A percentile compares a stretch with the other conserved stretches of the same genome.
phyloP scores from a whole-genome alignment of 2,329 filamentous ascomycete species.

The Aureobasidium melanogenum region DNA sequence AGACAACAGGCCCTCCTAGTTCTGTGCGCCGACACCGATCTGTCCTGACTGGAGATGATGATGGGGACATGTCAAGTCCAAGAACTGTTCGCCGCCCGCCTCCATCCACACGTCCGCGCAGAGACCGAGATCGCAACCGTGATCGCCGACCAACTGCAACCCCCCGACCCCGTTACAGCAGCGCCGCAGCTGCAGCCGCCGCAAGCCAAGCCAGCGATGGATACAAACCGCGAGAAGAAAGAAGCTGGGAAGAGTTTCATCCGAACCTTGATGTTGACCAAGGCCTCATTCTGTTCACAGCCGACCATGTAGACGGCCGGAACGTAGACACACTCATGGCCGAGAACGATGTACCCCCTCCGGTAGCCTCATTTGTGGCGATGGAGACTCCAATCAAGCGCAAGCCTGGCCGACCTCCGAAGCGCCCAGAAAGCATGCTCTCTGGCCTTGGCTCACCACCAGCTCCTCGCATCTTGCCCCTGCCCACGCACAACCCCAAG shows the following conservation, averaged over 20 bases:
- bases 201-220: slow-evolving; percentile 86
- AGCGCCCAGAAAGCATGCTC: slow-evolving; percentile 52
- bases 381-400: slow-evolving; percentile 40
- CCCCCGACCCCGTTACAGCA: slow-evolving; percentile 64
- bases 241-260: slow-evolving; percentile 96
- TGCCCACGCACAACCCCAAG: slow-evolving; percentile 70
- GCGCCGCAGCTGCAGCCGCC: slow-evolving; percentile 79
- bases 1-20: slow-evolving; percentile 33
- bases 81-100: slow-evolving; percentile 14
- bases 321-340: background rate
- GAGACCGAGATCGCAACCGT: slow-evolving; percentile 33
- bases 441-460: slow-evolving; percentile 51
- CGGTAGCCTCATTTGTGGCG: slow-evolving; percentile 17
- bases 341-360: background rate
- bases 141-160: slow-evolving; percentile 33
- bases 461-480: slow-evolving; percentile 60
- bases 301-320: slow-evolving; percentile 77
- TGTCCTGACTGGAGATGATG: slow-evolving; percentile 10
- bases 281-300: slow-evolving; percentile 66
- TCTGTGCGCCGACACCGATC: slow-evolving; percentile 7
- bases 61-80: slow-evolving; percentile 4
- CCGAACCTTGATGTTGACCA: slow-evolving; percentile 85
- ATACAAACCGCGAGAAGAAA: slow-evolving; percentile 94
- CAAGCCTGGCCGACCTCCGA: slow-evolving; percentile 56
- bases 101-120: slow-evolving; percentile 20